Evolutionary conservation across 139 green algal genomes (phyloP).

Genomic region (Raphidocelis subcapitata): DNA sequence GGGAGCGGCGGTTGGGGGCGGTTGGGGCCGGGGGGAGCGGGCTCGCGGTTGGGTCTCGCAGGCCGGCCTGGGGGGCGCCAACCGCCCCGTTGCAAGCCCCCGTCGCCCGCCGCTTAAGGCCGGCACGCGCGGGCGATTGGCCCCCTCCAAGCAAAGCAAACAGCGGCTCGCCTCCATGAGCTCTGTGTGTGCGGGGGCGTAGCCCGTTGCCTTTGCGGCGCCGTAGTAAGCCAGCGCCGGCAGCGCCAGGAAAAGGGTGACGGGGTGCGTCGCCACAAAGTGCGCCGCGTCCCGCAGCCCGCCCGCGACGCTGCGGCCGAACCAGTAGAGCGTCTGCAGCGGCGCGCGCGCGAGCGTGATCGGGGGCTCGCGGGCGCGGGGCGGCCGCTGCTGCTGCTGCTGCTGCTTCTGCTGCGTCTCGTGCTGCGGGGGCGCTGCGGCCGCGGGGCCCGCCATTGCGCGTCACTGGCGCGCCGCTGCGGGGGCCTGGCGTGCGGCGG

Average conservation of each 20-base stretch:
- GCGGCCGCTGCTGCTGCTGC: conserved; percentile 7
- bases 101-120: too few species aligned
- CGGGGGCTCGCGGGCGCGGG: background rate
- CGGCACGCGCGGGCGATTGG: too few species aligned
- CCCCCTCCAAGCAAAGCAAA: background rate
- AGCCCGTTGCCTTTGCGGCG: conserved; percentile 6
- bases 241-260: conserved; percentile 64
- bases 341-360: conserved; percentile 60
- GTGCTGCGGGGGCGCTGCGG: too few species aligned
- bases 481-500: too few species aligned
- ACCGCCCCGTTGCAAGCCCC: too few species aligned
- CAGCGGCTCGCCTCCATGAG: background rate
- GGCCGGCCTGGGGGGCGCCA: too few species aligned
- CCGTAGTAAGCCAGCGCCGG: conserved; percentile 60
- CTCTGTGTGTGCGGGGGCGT: background rate
- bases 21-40: background rate
- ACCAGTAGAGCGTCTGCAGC: conserved; percentile 57
- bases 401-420: too few species aligned
- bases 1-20: too few species aligned
- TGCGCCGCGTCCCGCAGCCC: conserved; percentile 23
- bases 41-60: background rate
- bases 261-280: conserved; percentile 62
- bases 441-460: too few species aligned
- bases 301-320: conserved; percentile 27
- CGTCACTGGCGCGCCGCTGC: too few species aligned